phyloP scores from a whole-genome alignment of 768 basidiomycete species.

The Russula griseocarnosa region DNA sequence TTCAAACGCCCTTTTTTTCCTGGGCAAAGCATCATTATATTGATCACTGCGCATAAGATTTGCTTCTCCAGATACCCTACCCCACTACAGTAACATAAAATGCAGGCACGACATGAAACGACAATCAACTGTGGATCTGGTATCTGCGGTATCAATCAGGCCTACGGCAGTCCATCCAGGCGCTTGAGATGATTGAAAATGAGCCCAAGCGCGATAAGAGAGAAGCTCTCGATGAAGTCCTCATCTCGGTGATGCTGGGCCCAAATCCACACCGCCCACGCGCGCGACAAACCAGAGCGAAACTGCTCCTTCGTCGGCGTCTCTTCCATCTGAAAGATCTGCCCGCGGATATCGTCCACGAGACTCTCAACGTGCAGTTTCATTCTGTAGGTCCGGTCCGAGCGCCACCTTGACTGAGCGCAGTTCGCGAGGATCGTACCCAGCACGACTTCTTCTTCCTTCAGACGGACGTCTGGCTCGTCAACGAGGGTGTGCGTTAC shows the following conservation, averaged over 20 bases:
- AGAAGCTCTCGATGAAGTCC: slow-evolving; percentile 53
- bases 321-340: slow-evolving; percentile 29
- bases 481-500: slow-evolving; percentile 62
- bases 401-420: slow-evolving; percentile 56
- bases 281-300: slow-evolving; percentile 43
- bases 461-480: slow-evolving; percentile 49
- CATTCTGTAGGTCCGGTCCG: slow-evolving; percentile 59
- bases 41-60: background rate
- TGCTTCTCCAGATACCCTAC: background rate
- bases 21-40: background rate
- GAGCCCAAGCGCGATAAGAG: slow-evolving; percentile 53
- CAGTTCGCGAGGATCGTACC: slow-evolving; percentile 74
- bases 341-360: slow-evolving; percentile 46
- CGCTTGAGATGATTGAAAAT: slow-evolving; percentile 6
- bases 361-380: slow-evolving; percentile 50
- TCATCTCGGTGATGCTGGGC: slow-evolving; percentile 40
- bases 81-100: background rate
- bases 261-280: slow-evolving; percentile 65
- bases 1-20: background rate
- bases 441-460: slow-evolving; percentile 70
- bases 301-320: slow-evolving; percentile 25
- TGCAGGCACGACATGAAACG: background rate
- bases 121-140: background rate
- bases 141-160: background rate
- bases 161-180: background rate